Percentiles rank a stretch among this genome's conserved stretches.
phyloP scores from a whole-genome alignment of 768 basidiomycete genomes.

The Boletus rubroflammeus region DNA sequence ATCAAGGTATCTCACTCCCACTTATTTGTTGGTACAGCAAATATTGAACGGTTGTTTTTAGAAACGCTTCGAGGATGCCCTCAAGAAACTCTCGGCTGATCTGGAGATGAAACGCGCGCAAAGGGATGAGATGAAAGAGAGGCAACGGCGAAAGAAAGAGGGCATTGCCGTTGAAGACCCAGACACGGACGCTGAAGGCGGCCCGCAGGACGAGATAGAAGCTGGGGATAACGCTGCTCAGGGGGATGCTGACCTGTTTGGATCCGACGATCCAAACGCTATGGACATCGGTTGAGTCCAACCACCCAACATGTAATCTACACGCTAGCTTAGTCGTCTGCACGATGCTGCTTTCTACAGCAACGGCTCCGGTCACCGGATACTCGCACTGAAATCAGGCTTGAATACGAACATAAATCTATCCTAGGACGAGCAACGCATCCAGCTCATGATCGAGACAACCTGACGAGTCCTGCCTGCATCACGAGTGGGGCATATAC shows the following conservation, averaged over 20 bases:
- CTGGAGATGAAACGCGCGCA: slow-evolving; percentile 81
- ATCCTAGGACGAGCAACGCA: neutral
- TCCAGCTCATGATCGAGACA: slow-evolving; percentile 19
- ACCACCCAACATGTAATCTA: neutral
- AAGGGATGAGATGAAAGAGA: slow-evolving; percentile 75
- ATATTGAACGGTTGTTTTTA: slow-evolving; percentile 28
- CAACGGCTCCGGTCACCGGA: neutral
- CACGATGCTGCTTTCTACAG: neutral
- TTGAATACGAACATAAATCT: neutral
- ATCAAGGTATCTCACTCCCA: slow-evolving; percentile 55
- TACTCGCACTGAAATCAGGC: neutral
- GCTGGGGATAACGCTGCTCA: slow-evolving; percentile 22
- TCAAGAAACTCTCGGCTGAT: slow-evolving; percentile 84
- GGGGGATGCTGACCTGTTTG: slow-evolving; percentile 40
- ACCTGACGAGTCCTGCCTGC: slow-evolving; percentile 61
- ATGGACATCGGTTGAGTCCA: slow-evolving; percentile 31
- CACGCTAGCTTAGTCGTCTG: neutral
- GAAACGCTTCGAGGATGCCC: slow-evolving; percentile 91
- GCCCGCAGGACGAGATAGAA: slow-evolving; percentile 36
- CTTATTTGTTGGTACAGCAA: neutral
- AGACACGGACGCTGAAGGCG: slow-evolving; percentile 40
- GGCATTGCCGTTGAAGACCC: slow-evolving; percentile 45
- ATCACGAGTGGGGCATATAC: slow-evolving; percentile 72
- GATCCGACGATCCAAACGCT: slow-evolving; percentile 41
- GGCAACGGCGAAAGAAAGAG: slow-evolving; percentile 67